These are phyloP conservation scores for Taiozyma sp. DNA, from an alignment of 1,139 yeast genomes.

Conservation along the genomic window DNA sequence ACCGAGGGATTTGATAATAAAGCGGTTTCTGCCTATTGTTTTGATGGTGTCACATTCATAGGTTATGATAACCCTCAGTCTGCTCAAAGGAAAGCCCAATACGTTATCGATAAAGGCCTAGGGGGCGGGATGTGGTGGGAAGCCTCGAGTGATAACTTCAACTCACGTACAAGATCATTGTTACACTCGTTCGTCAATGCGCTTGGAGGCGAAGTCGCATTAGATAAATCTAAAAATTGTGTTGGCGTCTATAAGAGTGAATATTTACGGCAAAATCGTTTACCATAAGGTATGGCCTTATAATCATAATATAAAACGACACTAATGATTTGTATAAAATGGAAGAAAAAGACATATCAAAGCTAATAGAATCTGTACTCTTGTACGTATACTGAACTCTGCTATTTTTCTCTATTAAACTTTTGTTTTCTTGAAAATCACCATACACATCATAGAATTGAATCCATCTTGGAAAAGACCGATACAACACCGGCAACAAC, in stretches of 20 bases:
- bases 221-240: conserved; percentile 16
- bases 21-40: conserved; percentile 57
- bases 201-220: conserved; percentile 31
- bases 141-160: conserved; percentile 61
- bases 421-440: background rate
- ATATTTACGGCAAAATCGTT: conserved; percentile 8
- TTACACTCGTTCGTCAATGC: conserved; percentile 35
- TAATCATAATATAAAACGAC: background rate
- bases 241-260: conserved; percentile 11
- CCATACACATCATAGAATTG: conserved; percentile 28
- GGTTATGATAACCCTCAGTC: conserved; percentile 64
- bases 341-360: background rate
- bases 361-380: background rate
- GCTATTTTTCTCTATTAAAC: conserved; percentile 3
- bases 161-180: conserved; percentile 32
- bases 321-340: background rate
- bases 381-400: background rate
- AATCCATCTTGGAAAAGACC: conserved; percentile 45
- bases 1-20: conserved; percentile 47
- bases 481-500: conserved; percentile 81
- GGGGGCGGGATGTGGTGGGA: conserved; percentile 98
- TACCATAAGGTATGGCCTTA: background rate
- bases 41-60: conserved; percentile 41
- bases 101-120: conserved; percentile 40
- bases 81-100: conserved; percentile 54